Evolutionary conservation across 2,329 filamentous ascomycete genomes (phyloP).

Genomic region (Lachnellula hyalina): DNA sequence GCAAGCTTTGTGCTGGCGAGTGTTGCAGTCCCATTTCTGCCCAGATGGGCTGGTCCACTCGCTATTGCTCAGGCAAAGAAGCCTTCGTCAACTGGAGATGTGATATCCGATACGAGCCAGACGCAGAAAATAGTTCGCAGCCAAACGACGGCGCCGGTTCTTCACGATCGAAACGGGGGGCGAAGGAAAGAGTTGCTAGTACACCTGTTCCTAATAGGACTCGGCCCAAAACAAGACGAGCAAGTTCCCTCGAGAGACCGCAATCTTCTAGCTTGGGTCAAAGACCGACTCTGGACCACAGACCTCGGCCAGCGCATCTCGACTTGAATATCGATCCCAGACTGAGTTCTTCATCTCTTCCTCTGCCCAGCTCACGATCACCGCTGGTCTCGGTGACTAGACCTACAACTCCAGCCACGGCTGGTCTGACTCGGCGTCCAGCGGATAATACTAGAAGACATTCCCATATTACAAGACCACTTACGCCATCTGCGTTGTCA

Average conservation of each 20-base stretch:
- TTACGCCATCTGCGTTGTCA: conserved; percentile 58
- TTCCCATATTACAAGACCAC: conserved; percentile 54
- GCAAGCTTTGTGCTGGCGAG: conserved; percentile 76
- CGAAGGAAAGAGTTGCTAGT: conserved; percentile 40
- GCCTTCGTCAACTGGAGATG: conserved; percentile 58
- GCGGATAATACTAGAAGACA: conserved; percentile 50
- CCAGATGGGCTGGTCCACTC: conserved; percentile 73
- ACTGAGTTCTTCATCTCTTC: conserved; percentile 63
- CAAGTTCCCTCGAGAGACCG: conserved; percentile 22
- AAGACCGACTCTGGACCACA: conserved; percentile 20
- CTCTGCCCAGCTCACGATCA: conserved; percentile 56
- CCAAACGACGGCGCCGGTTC: conserved; percentile 59
- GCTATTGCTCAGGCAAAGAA: conserved; percentile 78
- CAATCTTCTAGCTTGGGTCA: conserved; percentile 20
- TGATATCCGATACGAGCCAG: conserved; percentile 50
- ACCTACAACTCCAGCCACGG: conserved; percentile 53
- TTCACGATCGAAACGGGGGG: conserved; percentile 37
- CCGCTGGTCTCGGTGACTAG: conserved; percentile 44
- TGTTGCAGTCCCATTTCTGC: conserved; percentile 67
- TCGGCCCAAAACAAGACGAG: conserved; percentile 21
- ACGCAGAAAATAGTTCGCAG: conserved; percentile 58
- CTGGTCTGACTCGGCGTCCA: conserved; percentile 42
- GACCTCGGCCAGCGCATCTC: conserved; percentile 26
- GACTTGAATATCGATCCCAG: conserved; percentile 47
- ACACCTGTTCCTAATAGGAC: conserved; percentile 25